Conservation (phyloP, 2,329 filamentous ascomycete genomes). For the Nemania abortiva region DNA sequence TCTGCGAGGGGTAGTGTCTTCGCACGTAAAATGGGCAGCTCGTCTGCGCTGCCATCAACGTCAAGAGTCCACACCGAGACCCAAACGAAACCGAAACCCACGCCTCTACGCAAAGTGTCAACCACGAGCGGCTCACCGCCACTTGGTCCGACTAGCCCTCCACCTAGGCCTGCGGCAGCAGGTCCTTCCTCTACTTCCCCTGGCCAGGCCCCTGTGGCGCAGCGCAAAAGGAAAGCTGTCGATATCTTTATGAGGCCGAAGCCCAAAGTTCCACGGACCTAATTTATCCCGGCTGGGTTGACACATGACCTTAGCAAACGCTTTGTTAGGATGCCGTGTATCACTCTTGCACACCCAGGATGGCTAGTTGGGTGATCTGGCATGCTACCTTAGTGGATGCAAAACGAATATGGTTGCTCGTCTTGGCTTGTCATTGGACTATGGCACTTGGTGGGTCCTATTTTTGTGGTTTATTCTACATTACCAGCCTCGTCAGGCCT, state of each 20-base stretch:
- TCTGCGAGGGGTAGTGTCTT: slow-evolving; percentile 21
- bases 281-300: neutral
- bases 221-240: slow-evolving; percentile 59
- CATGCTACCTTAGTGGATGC: neutral
- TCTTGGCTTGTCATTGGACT: neutral
- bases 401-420: neutral
- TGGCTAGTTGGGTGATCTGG: neutral
- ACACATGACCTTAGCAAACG: neutral
- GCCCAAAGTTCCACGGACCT: slow-evolving; percentile 49
- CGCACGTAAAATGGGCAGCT: slow-evolving; percentile 30
- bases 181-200: slow-evolving; percentile 22
- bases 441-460: neutral
- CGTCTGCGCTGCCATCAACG: slow-evolving; percentile 1
- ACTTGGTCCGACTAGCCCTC: slow-evolving; percentile 22
- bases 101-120: slow-evolving; percentile 7
- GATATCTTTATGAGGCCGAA: slow-evolving; percentile 65
- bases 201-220: slow-evolving; percentile 29
- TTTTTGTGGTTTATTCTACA: neutral
- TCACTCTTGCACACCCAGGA: neutral
- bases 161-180: slow-evolving; percentile 21
- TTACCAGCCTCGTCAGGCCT: neutral
- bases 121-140: slow-evolving; percentile 4
- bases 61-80: slow-evolving; percentile 25
- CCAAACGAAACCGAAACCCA: slow-evolving; percentile 18
- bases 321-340: neutral